Evolutionary conservation across 441 rosid species (phyloP).

Genomic region (Gossypium schwendimanii): DNA sequence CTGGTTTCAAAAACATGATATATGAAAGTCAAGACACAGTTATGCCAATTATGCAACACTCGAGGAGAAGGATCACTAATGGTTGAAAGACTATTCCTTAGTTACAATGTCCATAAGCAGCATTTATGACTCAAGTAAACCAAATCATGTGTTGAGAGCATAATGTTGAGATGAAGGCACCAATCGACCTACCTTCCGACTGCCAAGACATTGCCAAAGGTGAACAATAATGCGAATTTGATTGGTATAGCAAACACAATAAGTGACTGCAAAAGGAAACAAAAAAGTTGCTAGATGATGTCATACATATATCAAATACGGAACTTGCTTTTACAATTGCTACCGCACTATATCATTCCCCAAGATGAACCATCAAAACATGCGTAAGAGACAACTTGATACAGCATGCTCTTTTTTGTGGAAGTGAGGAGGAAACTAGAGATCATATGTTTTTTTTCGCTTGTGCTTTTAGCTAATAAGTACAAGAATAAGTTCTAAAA

Average conservation of each 20-base stretch:
- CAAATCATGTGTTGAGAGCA: not conserved
- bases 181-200: conserved; percentile 68
- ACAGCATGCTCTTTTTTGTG: not conserved
- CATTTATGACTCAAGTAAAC: not conserved
- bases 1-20: not conserved
- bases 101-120: not conserved
- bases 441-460: not conserved
- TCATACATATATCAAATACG: not conserved
- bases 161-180: not conserved
- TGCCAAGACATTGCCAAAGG: conserved; percentile 79
- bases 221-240: conserved; percentile 83
- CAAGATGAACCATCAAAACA: not conserved
- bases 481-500: not conserved
- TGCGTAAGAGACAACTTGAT: not conserved
- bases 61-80: not conserved
- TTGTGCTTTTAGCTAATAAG: not conserved
- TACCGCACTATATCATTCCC: not conserved
- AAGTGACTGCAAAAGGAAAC: conserved; percentile 53
- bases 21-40: not conserved
- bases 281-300: not conserved
- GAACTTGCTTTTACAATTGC: not conserved
- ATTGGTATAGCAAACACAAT: conserved; percentile 70
- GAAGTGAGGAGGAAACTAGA: not conserved
- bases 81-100: not conserved
- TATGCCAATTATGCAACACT: not conserved